phyloP scores from a whole-genome alignment of 2,329 filamentous ascomycete genomes.

The Sclerotinia subarctica region DNA sequence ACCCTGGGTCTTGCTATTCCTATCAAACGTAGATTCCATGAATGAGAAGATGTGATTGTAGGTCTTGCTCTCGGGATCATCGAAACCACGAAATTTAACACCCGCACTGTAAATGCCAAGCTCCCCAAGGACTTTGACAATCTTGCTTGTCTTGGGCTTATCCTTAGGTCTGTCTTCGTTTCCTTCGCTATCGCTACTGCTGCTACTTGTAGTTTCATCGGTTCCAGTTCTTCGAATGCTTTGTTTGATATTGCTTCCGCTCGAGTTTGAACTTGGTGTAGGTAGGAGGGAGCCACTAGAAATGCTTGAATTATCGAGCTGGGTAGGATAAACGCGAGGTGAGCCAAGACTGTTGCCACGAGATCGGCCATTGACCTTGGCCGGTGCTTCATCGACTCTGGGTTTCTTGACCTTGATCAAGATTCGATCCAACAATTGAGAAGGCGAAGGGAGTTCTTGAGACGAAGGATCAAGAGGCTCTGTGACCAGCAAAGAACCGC shows the following conservation, averaged over 20 bases:
- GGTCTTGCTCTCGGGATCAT: conserved; percentile 71
- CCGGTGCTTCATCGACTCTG: conserved; percentile 41
- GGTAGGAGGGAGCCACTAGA: conserved; percentile 53
- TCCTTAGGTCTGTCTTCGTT: conserved; percentile 53
- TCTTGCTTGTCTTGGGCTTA: conserved; percentile 73
- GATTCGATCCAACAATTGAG: conserved; percentile 78
- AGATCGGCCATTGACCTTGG: conserved; percentile 48
- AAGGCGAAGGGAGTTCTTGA: conserved; percentile 74
- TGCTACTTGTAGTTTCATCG: conserved; percentile 59
- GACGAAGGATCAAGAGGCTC: conserved; percentile 69
- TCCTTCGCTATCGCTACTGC: conserved; percentile 70
- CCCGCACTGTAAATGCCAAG: conserved; percentile 74
- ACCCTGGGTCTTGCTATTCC: conserved; percentile 70
- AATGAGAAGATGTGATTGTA: conserved; percentile 97
- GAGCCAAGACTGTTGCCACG: conserved; percentile 74
- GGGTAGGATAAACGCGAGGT: conserved; percentile 62
- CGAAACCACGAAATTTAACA: conserved; percentile 81
- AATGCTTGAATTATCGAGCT: conserved; percentile 55
- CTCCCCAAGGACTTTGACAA: conserved; percentile 75
- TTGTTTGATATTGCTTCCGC: conserved; percentile 25
- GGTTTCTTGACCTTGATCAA: conserved; percentile 94
- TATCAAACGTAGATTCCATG: conserved; percentile 83
- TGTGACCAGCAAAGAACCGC: conserved; percentile 74
- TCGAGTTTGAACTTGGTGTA: conserved; percentile 12
- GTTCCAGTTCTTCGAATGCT: conserved; percentile 42